Evolutionary conservation across 2,329 filamentous ascomycete genomes (phyloP), one percentile per base, ranked within the genome.

Genomic region (Colletotrichum filicis): DNA sequence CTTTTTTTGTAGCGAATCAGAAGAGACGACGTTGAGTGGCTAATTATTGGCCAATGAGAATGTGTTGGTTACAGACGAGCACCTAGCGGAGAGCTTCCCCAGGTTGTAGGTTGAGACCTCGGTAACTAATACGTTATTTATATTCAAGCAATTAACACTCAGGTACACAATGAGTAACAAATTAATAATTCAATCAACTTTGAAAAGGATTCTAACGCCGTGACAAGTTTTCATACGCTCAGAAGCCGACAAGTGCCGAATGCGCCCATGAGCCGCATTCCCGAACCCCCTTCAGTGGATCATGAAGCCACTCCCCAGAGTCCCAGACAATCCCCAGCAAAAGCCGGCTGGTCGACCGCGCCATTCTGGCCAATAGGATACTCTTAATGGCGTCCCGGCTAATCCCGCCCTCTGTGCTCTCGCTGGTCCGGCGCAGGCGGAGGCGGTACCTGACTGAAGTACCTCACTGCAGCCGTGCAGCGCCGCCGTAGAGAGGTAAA

Each of bases 401-500:
- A 73, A 70, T 73, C 66, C 71, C 71, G 71, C 55, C 55, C 52
- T 55, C 37, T 42, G 2, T 42, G 16, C 14, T 30, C 28, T 62
- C 59, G 59, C 37, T 49, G 37, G 19, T 14, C 71, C 66, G 71
- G 66, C 60, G 70, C 70, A 60, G 70, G 46, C 60, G 70, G 70
- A 73, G 56, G 46, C 24, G 49, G 62, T 72, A 73, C 66, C 60
- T 73, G 60, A 73, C 60, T 73, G 60, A 73, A 60, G 70, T 73
- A 49, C 37, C 37, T 42, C 3, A 42, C 37, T 42, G 37, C 5
- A 19, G 37, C 16, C 14, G 46, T 61, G 71, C 57, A 58, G 16
- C 52, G 56, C 22, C 32, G 56, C 35, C 46, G 49, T 58, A 68
- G 42, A 49, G 19, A 28, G 62, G 19, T n/a, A 32, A 62, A 68